These are phyloP conservation scores for Punctularia strigosozonata DNA, from an alignment of 768 basidiomycete genomes.

Conservation along the genomic window DNA sequence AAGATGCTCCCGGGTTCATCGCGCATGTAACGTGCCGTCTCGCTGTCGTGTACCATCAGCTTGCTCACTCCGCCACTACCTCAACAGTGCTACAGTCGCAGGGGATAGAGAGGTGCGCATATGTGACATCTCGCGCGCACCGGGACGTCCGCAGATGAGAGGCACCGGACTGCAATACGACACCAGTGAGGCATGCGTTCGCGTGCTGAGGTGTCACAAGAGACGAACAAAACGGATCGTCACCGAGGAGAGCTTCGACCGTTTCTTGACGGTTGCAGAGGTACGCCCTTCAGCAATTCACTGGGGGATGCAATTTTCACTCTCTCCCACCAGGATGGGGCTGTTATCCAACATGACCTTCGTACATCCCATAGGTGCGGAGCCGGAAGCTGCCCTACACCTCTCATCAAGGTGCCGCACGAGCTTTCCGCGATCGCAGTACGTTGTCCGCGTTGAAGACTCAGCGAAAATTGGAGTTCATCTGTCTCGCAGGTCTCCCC, in stretches of 20 bases:
- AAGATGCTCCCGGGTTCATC: constrained; percentile 70
- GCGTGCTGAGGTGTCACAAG: constrained; percentile 56
- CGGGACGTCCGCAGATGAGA: constrained; percentile 21
- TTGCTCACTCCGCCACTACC: constrained; percentile 4
- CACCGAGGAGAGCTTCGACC: constrained; percentile 66
- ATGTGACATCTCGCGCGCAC: constrained; percentile 47
- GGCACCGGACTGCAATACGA: constrained; percentile 33
- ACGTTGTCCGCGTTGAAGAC: no score
- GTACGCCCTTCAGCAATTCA: constrained; percentile 22
- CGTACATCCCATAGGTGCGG: constrained; percentile 58
- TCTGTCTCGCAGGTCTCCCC: no score
- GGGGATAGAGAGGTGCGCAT: constrained; percentile 69
- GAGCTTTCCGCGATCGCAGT: constrained; percentile 64
- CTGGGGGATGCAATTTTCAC: constrained; percentile 11
- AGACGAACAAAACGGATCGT: constrained; percentile 68
- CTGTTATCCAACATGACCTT: constrained; percentile 82
- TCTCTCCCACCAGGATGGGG: constrained; percentile 52
- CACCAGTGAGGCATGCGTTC: constrained; percentile 34
- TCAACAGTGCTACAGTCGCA: constrained; percentile 53
- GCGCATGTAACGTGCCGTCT: constrained; percentile 45
- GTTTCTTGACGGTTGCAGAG: constrained; percentile 74
- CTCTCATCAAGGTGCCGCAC: constrained; percentile 53
- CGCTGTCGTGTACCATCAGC: not conserved
- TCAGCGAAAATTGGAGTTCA: no score
- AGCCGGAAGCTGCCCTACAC: constrained; percentile 47